phyloP scores from a whole-genome alignment of 345 rosid genomes.

The Camelina neglecta region DNA sequence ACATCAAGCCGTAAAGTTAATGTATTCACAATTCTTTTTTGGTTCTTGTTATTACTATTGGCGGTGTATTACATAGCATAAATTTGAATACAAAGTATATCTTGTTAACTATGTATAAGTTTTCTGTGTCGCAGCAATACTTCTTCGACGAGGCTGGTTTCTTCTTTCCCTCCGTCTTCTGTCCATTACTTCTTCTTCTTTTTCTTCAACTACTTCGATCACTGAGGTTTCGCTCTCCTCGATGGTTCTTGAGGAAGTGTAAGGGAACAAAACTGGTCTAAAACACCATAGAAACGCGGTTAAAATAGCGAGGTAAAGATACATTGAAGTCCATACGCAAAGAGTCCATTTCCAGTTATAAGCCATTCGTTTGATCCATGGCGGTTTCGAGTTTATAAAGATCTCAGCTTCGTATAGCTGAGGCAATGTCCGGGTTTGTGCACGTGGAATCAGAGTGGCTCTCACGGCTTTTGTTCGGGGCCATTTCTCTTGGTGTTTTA shows the following conservation, averaged over 20 bases:
- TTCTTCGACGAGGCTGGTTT: conserved; percentile 38
- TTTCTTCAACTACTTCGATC: conserved; percentile 22
- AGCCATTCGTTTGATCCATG: conserved; percentile 65
- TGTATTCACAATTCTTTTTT: not conserved
- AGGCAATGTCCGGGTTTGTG: conserved; percentile 59
- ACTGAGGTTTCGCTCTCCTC: not conserved
- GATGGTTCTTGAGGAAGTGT: not conserved
- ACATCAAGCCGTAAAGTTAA: conserved; percentile 1
- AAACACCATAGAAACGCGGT: conserved; percentile 48
- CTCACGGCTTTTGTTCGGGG: conserved; percentile 62
- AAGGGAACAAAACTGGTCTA: conserved; percentile 55
- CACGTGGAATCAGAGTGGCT: conserved; percentile 64
- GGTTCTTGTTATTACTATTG: conserved; percentile 15
- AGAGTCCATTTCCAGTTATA: conserved; percentile 84
- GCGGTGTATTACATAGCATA: conserved; percentile 14
- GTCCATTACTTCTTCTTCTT: conserved; percentile 28
- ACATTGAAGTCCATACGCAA: conserved; percentile 68
- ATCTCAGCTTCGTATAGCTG: conserved; percentile 74
- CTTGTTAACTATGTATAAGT: conserved; percentile 10
- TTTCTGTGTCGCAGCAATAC: conserved; percentile 18
- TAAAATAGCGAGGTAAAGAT: conserved; percentile 50
- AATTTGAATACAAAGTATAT: conserved; percentile 3
- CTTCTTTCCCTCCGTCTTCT: conserved; percentile 56
- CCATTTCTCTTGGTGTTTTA: conserved; percentile 61
- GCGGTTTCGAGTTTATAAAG: conserved; percentile 57